phyloP scores from a whole-genome alignment of 345 rosid genomes.

The Salix caprea region DNA sequence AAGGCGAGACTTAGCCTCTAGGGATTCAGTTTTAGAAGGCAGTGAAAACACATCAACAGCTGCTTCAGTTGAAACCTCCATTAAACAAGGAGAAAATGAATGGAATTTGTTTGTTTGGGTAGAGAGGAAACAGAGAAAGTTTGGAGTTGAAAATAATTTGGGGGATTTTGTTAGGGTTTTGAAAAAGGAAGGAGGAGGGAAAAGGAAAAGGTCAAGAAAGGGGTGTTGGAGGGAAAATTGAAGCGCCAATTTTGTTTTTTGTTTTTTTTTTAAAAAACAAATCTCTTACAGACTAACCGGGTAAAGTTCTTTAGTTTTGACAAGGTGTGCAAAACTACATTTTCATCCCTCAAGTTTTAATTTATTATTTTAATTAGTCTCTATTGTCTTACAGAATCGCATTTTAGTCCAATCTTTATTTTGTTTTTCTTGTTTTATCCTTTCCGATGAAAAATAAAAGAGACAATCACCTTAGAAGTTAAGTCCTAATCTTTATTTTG shows the following conservation, averaged over 20 bases:
- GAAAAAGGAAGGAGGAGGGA: background rate
- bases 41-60: background rate
- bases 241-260: background rate
- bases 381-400: no score
- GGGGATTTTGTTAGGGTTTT: background rate
- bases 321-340: no score
- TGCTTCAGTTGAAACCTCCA: slow-evolving; percentile 1
- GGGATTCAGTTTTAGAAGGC: background rate
- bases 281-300: background rate
- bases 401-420: no score
- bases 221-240: slow-evolving; percentile 4
- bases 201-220: background rate
- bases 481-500: no score
- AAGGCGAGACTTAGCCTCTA: background rate
- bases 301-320: no score
- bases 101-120: background rate
- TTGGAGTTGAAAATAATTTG: background rate
- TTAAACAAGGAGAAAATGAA: background rate
- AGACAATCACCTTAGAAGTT: no score
- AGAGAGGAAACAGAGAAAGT: background rate
- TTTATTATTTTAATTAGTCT: no score
- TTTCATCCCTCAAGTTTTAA: no score
- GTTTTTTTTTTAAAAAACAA: background rate
- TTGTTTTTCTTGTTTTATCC: no score
- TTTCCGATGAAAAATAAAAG: no score